A percentile compares a stretch with the other conserved stretches of the same genome.
phyloP scores from a whole-genome alignment of 768 basidiomycete species.

The Suillus tomentosus region DNA sequence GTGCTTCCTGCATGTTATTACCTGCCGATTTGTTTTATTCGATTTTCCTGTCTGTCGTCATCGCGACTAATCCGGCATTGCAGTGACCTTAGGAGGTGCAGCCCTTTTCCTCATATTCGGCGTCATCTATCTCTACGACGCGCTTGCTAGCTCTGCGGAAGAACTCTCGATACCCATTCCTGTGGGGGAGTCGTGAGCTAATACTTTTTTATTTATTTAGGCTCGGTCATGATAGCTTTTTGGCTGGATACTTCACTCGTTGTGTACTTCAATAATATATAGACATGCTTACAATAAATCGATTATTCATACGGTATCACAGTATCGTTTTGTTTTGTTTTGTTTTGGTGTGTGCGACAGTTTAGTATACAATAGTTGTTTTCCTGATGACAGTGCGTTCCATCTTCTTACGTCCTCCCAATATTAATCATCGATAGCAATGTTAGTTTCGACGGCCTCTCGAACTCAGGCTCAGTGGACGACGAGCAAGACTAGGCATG shows the following conservation, averaged over 20 bases:
- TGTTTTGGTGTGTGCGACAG: background rate
- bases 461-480: too few relatives aligned
- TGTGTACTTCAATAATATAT: background rate
- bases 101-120: conserved; percentile 84
- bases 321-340: background rate
- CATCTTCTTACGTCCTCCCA: too few relatives aligned
- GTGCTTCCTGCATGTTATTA: conserved; percentile 52
- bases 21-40: conserved; percentile 71
- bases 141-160: conserved; percentile 35
- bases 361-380: too few relatives aligned
- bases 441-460: too few relatives aligned
- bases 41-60: conserved; percentile 57
- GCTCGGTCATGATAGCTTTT: background rate
- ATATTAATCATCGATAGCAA: too few relatives aligned
- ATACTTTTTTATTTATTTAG: background rate
- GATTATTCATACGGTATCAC: background rate
- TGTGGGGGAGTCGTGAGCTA: background rate
- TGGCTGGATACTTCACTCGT: background rate
- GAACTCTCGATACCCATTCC: conserved; percentile 22
- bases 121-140: conserved; percentile 74
- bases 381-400: too few relatives aligned
- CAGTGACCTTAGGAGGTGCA: conserved; percentile 87
- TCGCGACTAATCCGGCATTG: background rate
- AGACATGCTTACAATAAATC: background rate
- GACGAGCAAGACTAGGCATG: too few relatives aligned